These are phyloP conservation scores for Blechomonas ayalai DNA, from an alignment of 208 protist species.

Conservation along the genomic window DNA sequence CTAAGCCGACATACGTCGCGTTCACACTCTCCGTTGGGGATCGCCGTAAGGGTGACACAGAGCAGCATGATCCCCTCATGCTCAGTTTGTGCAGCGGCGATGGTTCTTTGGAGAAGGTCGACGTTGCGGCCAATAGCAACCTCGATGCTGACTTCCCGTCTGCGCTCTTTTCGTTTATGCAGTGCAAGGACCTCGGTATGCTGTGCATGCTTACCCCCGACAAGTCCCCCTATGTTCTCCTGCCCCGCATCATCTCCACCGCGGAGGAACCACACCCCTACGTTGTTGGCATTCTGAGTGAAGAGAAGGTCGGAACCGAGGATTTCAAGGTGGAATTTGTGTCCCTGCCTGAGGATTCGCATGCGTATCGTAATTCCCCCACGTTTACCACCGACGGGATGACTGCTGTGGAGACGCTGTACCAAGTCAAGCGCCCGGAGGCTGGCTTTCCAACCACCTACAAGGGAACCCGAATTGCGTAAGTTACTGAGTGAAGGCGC, in stretches of 20 bases:
- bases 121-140: constrained; percentile 4
- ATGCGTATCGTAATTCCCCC: constrained; percentile 47
- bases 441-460: constrained; percentile 7
- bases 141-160: constrained; percentile 26
- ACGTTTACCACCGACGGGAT: constrained; percentile 27
- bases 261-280: constrained; percentile 20
- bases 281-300: constrained; percentile 34
- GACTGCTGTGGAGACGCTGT: constrained; percentile 16
- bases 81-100: constrained; percentile 24
- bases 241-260: constrained; percentile 17
- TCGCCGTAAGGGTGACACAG: constrained; percentile 17
- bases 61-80: constrained; percentile 46
- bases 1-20: constrained; percentile 14
- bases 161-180: constrained; percentile 29
- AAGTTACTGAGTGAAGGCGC: too few relatives aligned
- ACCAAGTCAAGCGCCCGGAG: constrained; percentile 18
- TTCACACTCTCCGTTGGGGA: constrained; percentile 50
- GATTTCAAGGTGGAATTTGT: constrained; percentile 33
- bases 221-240: constrained; percentile 36
- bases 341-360: constrained; percentile 17
- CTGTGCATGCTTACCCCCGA: constrained; percentile 44
- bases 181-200: constrained; percentile 37
- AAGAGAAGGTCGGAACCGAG: constrained; percentile 22
- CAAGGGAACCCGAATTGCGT: constrained; percentile 13
- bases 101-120: neutral